Conservation (phyloP, 345 rosid species). For the Eutrema heterophyllum region DNA sequence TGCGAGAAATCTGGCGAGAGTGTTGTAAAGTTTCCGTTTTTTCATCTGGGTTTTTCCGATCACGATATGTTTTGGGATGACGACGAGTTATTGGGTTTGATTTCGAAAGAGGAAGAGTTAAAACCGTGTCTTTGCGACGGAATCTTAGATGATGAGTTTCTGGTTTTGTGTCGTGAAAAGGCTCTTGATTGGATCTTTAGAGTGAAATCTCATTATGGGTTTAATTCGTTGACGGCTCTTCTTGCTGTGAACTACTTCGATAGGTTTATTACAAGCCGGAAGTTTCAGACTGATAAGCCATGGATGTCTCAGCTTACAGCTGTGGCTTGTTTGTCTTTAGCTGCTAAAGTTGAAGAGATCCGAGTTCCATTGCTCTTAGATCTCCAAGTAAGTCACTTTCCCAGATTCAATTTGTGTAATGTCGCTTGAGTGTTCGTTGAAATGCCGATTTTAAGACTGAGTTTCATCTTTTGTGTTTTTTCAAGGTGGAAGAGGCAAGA, state of each 20-base stretch:
- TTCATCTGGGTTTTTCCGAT: slow-evolving; percentile 37
- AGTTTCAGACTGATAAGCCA: slow-evolving; percentile 68
- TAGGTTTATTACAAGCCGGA: slow-evolving; percentile 63
- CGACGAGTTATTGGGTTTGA: slow-evolving; percentile 46
- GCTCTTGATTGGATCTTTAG: slow-evolving; percentile 73
- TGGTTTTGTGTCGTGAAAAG: slow-evolving; percentile 41
- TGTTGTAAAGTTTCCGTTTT: slow-evolving; percentile 25
- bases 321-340: slow-evolving; percentile 81
- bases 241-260: slow-evolving; percentile 89
- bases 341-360: slow-evolving; percentile 93
- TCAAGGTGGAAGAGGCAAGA: slow-evolving; percentile 69
- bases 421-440: slow-evolving; percentile 35
- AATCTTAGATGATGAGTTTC: slow-evolving; percentile 32
- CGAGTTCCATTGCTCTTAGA: slow-evolving; percentile 81
- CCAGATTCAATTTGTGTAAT: slow-evolving; percentile 6
- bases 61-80: slow-evolving; percentile 61
- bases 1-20: slow-evolving; percentile 21
- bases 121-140: slow-evolving; percentile 21
- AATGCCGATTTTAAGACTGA: slow-evolving; percentile 18
- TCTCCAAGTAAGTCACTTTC: slow-evolving; percentile 57
- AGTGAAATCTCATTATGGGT: slow-evolving; percentile 60
- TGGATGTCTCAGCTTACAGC: slow-evolving; percentile 95
- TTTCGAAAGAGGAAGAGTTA: slow-evolving; percentile 57
- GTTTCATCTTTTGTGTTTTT: background rate
- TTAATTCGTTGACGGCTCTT: slow-evolving; percentile 63